Base-by-base conservation (phyloP, 2,329 filamentous ascomycete genomes). In the Fusarium concolor region DNA sequence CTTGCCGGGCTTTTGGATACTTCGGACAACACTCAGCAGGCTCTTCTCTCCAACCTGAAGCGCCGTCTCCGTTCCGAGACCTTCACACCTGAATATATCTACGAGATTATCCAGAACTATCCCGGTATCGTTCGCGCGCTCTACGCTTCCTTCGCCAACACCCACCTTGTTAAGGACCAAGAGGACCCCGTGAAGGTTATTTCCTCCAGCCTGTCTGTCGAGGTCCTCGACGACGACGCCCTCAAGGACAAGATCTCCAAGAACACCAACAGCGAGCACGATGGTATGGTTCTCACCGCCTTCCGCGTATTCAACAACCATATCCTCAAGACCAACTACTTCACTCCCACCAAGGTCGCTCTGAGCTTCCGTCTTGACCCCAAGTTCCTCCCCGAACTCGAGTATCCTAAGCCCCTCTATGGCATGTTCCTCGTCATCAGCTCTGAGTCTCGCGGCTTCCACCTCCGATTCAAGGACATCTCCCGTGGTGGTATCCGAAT, bases 341-440 rank as follows among this genome's bases (percentile, higher is more conserved):
- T 89, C 78, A 99, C 96, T 1, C 96, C 96, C 0, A 99, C 96
- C 68, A 99, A 99, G 86, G 95, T 99, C 38, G 96, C 96, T 11
- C 87, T 99, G 72, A 97, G 94, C 83, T 99, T 99, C 89, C 92
- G 96, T 55, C 84, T 99, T 65, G 91, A 97, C 76, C 93, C 94
- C 9, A 86, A 83, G 39, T 99, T 99, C 87, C 84, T 99, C 37
- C 96, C 96, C 6, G 86, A 91, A 64, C 89, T 94, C 53, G 96
- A 99, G 80, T 99, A 99, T 79, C 92, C 96, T 43, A 93, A 95
- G 79, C 93, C 90, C 9, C 85, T 99, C 10, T 99, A 96, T 74
- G 96, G 96, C 69, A 99, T 99, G 96, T 99, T 99, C 86, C 86
- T 99, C 51, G 92, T 99, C 70, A 97, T 99, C 79, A 94, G 93